Percentiles rank a stretch among this genome's conserved stretches.
Evolutionary conservation across 2,329 filamentous ascomycete species (phyloP).

Genomic region (Colletotrichum cordylinicola): DNA sequence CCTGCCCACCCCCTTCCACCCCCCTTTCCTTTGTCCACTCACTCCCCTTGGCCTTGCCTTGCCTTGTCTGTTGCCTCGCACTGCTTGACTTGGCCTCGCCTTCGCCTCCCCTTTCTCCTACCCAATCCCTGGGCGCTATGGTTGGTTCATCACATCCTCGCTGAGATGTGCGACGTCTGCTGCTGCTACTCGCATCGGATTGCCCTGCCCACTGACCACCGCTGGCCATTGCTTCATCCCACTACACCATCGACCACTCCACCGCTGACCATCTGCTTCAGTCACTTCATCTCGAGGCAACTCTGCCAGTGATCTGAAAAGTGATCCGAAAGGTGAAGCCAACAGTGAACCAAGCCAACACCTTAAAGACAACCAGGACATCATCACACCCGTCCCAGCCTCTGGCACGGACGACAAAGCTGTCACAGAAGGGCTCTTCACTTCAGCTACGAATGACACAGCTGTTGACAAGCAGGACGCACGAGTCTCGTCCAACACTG

Average conservation of each 20-base stretch:
- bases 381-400: neutral
- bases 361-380: neutral
- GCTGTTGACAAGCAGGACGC: neutral
- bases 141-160: constrained; percentile 16
- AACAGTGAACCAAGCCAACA: neutral
- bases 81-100: neutral
- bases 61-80: neutral
- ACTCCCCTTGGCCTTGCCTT: neutral
- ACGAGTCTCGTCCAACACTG: neutral
- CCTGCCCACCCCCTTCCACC: constrained; percentile 3
- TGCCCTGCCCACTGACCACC: constrained; percentile 15
- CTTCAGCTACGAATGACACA: neutral
- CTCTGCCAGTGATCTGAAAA: constrained; percentile 2
- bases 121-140: neutral
- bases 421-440: neutral
- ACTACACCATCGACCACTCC: neutral
- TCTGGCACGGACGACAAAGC: constrained; percentile 9
- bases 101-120: neutral
- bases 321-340: neutral
- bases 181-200: constrained; percentile 15
- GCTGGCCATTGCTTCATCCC: constrained; percentile 2
- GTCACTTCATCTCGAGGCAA: neutral
- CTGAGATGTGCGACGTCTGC: neutral
- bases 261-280: constrained; percentile 3
- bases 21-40: neutral